phyloP scores from a whole-genome alignment of 176 grass and related monocot genomes.

The Carex pumila region DNA sequence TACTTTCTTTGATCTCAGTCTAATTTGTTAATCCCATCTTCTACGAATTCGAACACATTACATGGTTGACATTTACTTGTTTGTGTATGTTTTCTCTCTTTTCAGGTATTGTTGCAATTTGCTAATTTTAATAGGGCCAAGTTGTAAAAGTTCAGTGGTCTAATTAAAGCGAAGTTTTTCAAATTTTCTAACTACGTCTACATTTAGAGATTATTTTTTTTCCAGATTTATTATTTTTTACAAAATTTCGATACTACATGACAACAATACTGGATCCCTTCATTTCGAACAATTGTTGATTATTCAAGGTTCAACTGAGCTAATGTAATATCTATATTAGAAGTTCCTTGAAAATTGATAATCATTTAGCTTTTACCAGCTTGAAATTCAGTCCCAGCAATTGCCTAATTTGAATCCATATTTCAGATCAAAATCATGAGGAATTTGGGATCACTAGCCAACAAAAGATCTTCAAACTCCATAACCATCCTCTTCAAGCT shows the following conservation, averaged over 20 bases:
- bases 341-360: neutral
- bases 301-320: neutral
- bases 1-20: neutral
- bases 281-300: neutral
- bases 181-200: neutral
- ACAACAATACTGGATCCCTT: neutral
- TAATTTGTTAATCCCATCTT: neutral
- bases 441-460: constrained; percentile 15
- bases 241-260: neutral
- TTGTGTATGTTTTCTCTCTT: no score
- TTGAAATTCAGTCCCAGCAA: neutral
- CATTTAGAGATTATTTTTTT: neutral
- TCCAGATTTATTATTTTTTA: neutral
- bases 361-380: neutral
- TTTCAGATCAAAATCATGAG: constrained; percentile 31
- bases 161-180: constrained; percentile 1
- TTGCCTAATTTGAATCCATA: neutral
- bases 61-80: neutral
- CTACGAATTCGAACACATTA: neutral
- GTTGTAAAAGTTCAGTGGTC: neutral
- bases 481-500: constrained; percentile 69
- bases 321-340: neutral
- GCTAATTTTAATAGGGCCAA: neutral
- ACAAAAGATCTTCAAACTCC: constrained; percentile 39
- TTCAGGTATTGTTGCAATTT: neutral